These are phyloP conservation scores for Lignosus rhinocerotis DNA, from an alignment of 1,284 basidiomycete genomes.

Conservation along the genomic window DNA sequence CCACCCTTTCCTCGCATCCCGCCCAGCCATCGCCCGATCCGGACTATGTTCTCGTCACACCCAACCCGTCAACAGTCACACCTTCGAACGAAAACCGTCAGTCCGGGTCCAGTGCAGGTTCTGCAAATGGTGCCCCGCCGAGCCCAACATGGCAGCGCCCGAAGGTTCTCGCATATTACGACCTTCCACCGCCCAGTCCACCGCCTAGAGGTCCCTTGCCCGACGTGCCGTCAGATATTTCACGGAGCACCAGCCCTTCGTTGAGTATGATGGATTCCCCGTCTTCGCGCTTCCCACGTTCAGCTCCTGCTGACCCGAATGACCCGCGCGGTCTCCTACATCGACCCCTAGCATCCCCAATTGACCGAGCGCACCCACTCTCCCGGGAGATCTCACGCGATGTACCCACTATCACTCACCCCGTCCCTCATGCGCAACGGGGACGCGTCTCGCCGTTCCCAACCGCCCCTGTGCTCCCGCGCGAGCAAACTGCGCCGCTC, in stretches of 20 bases:
- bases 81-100: conserved; percentile 2
- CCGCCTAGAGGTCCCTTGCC: conserved; percentile 52
- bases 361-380: conserved; percentile 15
- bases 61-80: conserved; percentile 12
- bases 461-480: conserved; percentile 36
- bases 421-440: conserved; percentile 38
- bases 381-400: conserved; percentile 15
- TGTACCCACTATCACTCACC: conserved; percentile 29
- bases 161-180: conserved; percentile 44
- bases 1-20: conserved; percentile 16
- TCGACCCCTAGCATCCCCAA: conserved; percentile 8
- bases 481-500: conserved; percentile 27
- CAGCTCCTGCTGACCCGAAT: conserved; percentile 18
- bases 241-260: conserved; percentile 23
- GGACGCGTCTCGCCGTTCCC: conserved; percentile 56
- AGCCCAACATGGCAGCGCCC: conserved; percentile 23
- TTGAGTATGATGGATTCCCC: conserved; percentile 20
- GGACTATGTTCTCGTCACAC: conserved; percentile 28
- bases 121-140: conserved; percentile 11
- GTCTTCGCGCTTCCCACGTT: conserved; percentile 20
- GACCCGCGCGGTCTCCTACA: conserved; percentile 18
- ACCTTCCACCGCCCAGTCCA: conserved; percentile 57
- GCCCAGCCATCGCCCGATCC: conserved; percentile 20
- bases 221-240: conserved; percentile 36
- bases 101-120: conserved; percentile 11